phyloP scores from a whole-genome alignment of 176 grass and related monocot species.

The Chrysopogon serrulatus region DNA sequence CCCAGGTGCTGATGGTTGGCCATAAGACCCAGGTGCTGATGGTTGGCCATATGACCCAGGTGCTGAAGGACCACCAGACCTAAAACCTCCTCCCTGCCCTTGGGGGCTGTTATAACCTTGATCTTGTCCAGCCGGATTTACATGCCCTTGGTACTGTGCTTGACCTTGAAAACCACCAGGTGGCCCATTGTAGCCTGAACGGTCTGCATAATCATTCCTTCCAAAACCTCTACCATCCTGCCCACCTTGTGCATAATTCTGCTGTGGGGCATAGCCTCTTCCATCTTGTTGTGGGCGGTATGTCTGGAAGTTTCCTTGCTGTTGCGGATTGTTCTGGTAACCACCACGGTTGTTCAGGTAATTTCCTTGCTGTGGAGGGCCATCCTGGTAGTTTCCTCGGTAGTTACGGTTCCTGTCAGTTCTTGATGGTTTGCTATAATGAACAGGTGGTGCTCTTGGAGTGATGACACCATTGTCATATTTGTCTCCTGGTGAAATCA shows the following conservation, averaged over 20 bases:
- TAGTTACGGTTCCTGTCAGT: constrained; percentile 48
- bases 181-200: constrained; percentile 27
- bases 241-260: constrained; percentile 43
- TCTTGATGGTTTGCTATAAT: constrained; percentile 61
- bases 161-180: constrained; percentile 34
- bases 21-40: constrained; percentile 8
- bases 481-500: constrained; percentile 69
- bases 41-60: constrained; percentile 22
- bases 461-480: constrained; percentile 91
- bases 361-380: constrained; percentile 35
- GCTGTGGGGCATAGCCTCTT: constrained; percentile 41
- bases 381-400: constrained; percentile 46
- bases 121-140: constrained; percentile 38
- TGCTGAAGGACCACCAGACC: constrained; percentile 22
- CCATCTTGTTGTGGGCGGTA: constrained; percentile 48
- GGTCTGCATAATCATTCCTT: constrained; percentile 20
- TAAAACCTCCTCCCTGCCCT: constrained; percentile 40
- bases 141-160: constrained; percentile 38
- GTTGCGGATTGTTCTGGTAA: constrained; percentile 36
- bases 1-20: background rate
- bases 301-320: constrained; percentile 43
- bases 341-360: constrained; percentile 41
- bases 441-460: constrained; percentile 67
- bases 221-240: constrained; percentile 43
- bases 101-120: constrained; percentile 49